Evolutionary conservation across 352 stramenopile species (phyloP), one percentile per base, ranked within the genome.

Genomic region (Phytopythium boreale): DNA sequence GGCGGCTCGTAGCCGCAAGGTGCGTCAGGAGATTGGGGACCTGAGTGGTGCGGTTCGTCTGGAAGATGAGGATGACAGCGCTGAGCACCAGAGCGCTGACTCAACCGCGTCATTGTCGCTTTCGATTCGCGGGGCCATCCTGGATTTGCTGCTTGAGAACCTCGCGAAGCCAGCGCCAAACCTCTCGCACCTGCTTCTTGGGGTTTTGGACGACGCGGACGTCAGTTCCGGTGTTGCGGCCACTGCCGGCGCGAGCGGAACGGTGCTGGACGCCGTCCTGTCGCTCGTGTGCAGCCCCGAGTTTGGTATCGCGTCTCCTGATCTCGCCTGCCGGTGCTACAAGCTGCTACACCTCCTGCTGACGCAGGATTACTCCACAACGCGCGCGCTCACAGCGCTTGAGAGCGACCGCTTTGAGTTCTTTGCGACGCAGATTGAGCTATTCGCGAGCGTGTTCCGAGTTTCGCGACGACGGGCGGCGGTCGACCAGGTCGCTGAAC

Each of bases 61-160:
- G 5, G 56, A 61, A 34, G 36, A 61, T 12, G 56, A 24, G 1
- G 37, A 51, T 17, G 36, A 27, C 19, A 29, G 2, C 14, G 37
- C 81, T 61, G 76, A 81, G 36, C 66, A 6, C 17, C 43, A 24
- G 19, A 14, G 4, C 6, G 29, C 7, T 34, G 29, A 7, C 7
- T 2, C 43, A 17, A 37, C 19, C 5, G 14, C 62, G 15, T 43
- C 61, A 11, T 59, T 68, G 9, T 64, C 69, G 9, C 70, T 71
- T 50, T 88, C 79, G 12, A 90, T 93, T 70, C 82, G 82, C 57
- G 68, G 59, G 0, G 77, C 85, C 22, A 89, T 92, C 59, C 50
- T 95, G 47, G 87, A 93, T 67, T 53, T 95, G 55, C 55, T 95
- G 10, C 66, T 95, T 19, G 84, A 89, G 62, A 95, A 93, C 63